Base-by-base conservation (phyloP, 305 asterid genomes). In the Stenogyne calaminthoides region DNA sequence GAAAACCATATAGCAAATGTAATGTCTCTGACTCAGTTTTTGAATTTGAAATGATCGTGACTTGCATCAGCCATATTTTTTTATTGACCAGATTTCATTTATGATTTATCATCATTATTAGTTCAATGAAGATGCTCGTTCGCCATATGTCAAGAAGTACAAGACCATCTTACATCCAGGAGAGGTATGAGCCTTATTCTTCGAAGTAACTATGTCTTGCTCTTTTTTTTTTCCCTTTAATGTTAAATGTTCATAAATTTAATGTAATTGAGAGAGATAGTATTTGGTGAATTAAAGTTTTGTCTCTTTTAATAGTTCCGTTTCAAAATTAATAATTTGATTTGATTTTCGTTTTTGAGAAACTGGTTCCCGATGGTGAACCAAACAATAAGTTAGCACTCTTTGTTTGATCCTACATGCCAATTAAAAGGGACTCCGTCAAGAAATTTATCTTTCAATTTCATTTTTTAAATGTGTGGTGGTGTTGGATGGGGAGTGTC, bases 91-190 rank as follows among this genome's bases (percentile, higher is more conserved):
- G 69, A 51, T 77, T 78, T 64, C 40, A 18, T 76, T 72, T 49
- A 63, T 64, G 36, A 18, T 76, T 72, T 49, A 63, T 75, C 19
- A 54, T 70, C 56, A 44, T 68, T 77, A 62, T 57, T 77, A 95
- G 99, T 95, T 95, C 87, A 87, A 95, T 81, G 98, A 91, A 82
- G 99, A 95, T 82, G 90, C 99, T 1, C 88, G 95, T 58, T 92
- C 98, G 0, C 97, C 99, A 4, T 92, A 82, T 80, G 93, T 95
- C 59, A 92, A 87, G 87, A 95, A 90, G 89, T 89, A 85, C 90
- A 95, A 92, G 76, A 95, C 98, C 39, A 89, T 95, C 77, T 81
- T 95, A 76, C 99, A 95, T 80, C 99, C 99, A 14, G 98, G 99
- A 81, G 99, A 95, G 99, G 99, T 95, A 90, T 15, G 68, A 9